These are phyloP conservation scores for Lentinula lateritia DNA, from an alignment of 768 basidiomycete genomes.

Conservation along the genomic window DNA sequence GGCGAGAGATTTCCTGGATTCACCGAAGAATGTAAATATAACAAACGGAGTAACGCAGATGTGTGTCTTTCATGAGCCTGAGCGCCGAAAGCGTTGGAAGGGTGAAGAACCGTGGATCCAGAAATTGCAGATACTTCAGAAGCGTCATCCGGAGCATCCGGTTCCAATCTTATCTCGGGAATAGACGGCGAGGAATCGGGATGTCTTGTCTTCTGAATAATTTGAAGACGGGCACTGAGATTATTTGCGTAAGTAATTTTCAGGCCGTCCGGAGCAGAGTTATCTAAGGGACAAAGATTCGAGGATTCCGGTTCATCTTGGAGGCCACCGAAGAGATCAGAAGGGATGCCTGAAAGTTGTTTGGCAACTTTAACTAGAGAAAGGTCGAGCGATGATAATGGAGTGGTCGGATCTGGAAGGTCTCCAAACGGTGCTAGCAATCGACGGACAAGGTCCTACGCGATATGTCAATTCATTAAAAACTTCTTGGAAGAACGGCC, in stretches of 20 bases:
- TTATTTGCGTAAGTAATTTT: constrained; percentile 43
- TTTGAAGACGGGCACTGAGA: constrained; percentile 48
- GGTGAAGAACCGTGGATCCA: constrained; percentile 38
- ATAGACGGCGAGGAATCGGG: constrained; percentile 18
- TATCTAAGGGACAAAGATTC: constrained; percentile 45
- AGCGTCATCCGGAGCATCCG: constrained; percentile 2
- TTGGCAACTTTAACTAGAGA: constrained; percentile 45
- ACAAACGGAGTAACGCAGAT: constrained; percentile 59
- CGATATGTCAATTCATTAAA: constrained; percentile 7
- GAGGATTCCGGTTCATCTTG: constrained; percentile 45
- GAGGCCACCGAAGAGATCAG: constrained; percentile 41
- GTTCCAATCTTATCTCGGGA: constrained; percentile 37
- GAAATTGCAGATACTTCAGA: constrained; percentile 4
- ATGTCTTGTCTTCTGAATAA: constrained; percentile 30
- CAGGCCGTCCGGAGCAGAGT: constrained; percentile 37
- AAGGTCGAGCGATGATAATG: constrained; percentile 37
- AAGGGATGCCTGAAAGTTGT: constrained; percentile 52
- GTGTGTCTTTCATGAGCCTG: constrained; percentile 54
- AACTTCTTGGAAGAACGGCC: neutral
- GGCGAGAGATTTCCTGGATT: constrained; percentile 70
- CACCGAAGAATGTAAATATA: constrained; percentile 65
- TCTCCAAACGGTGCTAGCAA: constrained; percentile 50
- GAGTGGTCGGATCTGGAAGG: constrained; percentile 34
- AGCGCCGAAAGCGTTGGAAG: constrained; percentile 38
- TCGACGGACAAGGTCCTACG: constrained; percentile 63